Evolutionary conservation across 371 early-diverging fungal species (phyloP).

Genomic region (Rhizopus sp.): DNA sequence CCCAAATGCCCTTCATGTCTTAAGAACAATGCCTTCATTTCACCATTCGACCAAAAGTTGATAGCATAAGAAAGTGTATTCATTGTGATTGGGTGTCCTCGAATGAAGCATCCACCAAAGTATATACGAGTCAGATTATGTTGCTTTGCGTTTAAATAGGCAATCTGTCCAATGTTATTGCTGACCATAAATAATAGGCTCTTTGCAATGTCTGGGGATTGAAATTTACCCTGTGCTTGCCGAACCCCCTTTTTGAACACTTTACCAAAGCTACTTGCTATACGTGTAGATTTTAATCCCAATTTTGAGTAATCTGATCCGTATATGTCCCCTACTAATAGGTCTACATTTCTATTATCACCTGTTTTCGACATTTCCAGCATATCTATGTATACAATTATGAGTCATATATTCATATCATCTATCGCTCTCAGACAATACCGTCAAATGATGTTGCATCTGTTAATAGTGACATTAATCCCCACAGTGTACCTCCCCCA

Average conservation of each 20-base stretch:
- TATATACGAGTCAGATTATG: slow-evolving; percentile 91
- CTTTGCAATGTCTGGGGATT: slow-evolving; percentile 82
- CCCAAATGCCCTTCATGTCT: slow-evolving; percentile 98
- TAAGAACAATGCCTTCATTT: slow-evolving; percentile 92
- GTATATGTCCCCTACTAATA: slow-evolving; percentile 97
- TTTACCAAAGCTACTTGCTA: slow-evolving; percentile 95
- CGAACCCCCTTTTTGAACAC: slow-evolving; percentile 83
- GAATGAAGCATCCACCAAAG: slow-evolving; percentile 96
- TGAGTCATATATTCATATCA: not conserved
- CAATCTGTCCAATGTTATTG: slow-evolving; percentile 98
- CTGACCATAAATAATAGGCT: slow-evolving; percentile 91
- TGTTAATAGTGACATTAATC: slow-evolving; percentile 85
- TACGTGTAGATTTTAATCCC: slow-evolving; percentile 88
- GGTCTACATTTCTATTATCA: slow-evolving; percentile 91
- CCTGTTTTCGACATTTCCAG: slow-evolving; percentile 89
- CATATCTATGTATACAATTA: slow-evolving; percentile 77
- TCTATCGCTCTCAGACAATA: slow-evolving; percentile 21
- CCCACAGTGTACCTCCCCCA: slow-evolving; percentile 99
- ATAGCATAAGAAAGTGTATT: slow-evolving; percentile 95
- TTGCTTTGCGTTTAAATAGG: slow-evolving; percentile 91
- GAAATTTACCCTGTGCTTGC: slow-evolving; percentile 61
- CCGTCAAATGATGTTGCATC: slow-evolving; percentile 85
- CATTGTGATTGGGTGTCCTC: slow-evolving; percentile 97
- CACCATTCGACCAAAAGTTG: slow-evolving; percentile 95
- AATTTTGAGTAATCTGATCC: slow-evolving; percentile 85